These are phyloP conservation scores for Ottelia alismoides DNA, from an alignment of 106 monocot genomes.

Conservation along the genomic window DNA sequence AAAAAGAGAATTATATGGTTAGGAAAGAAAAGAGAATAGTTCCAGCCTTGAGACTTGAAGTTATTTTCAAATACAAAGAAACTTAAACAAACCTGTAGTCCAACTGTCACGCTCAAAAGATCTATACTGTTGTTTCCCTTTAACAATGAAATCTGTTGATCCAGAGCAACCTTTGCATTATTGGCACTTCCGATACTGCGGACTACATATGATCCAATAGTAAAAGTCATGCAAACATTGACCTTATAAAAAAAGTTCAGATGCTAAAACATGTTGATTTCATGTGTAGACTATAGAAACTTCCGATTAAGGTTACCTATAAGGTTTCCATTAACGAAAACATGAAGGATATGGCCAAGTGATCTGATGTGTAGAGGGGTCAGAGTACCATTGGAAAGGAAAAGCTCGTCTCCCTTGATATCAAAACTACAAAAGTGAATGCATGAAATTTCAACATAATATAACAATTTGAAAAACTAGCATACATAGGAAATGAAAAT, in stretches of 20 bases:
- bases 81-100: slow-evolving; percentile 66
- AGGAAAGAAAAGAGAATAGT: no score
- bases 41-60: no score
- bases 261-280: no score
- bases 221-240: no score
- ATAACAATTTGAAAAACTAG: no score
- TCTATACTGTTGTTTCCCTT: slow-evolving; percentile 81
- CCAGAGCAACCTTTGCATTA: slow-evolving; percentile 31
- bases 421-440: slow-evolving; percentile 43
- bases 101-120: slow-evolving; percentile 91
- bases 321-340: slow-evolving; percentile 58
- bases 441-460: no score
- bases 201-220: no score
- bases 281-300: no score
- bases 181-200: no score
- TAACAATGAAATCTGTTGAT: slow-evolving; percentile 32
- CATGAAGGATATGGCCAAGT: slow-evolving; percentile 91
- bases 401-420: slow-evolving; percentile 62
- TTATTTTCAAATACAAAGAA: no score
- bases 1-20: no score
- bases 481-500: no score
- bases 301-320: slow-evolving; percentile 45
- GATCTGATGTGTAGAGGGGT: slow-evolving; percentile 67
- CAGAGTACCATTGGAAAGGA: slow-evolving; percentile 44
- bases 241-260: background rate